Evolutionary conservation across 2,329 filamentous ascomycete genomes (phyloP), one percentile per base, ranked within the genome.

Genomic region (Diplodia mutila): DNA sequence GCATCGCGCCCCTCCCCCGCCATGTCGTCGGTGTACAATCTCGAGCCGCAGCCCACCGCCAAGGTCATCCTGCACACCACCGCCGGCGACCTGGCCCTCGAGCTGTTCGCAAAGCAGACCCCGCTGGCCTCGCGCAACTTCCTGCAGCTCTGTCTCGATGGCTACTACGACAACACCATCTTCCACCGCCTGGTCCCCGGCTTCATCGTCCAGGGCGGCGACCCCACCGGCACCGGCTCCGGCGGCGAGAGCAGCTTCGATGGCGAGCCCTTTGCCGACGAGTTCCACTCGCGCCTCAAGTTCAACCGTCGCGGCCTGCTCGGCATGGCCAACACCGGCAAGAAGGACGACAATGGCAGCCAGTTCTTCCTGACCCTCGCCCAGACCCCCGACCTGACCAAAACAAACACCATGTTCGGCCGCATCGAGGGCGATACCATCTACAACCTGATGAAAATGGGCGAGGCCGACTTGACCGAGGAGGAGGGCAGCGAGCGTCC

Each of bases 281-380:
- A 99, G 77, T 91, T 97, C 72, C 94, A 98, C 79, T 93, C 90
- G 73, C 87, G 95, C 37, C 84, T 99, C 72, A 96, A 96, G 78
- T 98, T 95, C 84, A 98, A 96, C 74, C 86, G 95, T 57, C 86
- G 95, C 69, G 95, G 95, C 0, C 81, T 98, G 73, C 80, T 99
- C 73, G 95, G 92, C n/a, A 97, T 98, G 93, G 95, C 95, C 32
- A 98, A 98, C 79, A 90, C 91, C 69, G 90, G 93, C 54, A 82
- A 81, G 63, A 86, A 86, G 34, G 85, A 94, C 74, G 91, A 91
- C 66, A 98, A 98, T 81, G 92, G 93, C 39, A 97, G 93, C 78
- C 95, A 99, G 79, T 98, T 98, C 84, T 99, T 99, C 82, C 90
- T 99, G 69, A 98, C 95, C 0, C 81, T 99, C 65, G 93, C 89